Percentiles rank a stretch among this genome's conserved stretches.
Evolutionary conservation across 129 eudicot genomes (phyloP).

Genomic region (Solidago caesia): DNA sequence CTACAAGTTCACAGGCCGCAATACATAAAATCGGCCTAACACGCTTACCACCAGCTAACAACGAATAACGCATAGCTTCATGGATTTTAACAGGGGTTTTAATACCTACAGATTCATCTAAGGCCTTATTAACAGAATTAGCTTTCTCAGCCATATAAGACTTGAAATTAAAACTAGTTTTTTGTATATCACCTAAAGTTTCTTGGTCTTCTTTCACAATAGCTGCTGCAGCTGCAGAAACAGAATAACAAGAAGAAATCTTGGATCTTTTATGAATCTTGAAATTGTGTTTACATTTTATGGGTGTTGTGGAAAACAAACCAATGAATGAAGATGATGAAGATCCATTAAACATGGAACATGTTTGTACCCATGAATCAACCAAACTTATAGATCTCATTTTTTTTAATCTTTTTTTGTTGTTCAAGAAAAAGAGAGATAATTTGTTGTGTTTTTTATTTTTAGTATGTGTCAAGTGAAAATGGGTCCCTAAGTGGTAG

Average conservation of each 20-base stretch:
- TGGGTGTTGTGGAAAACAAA: conserved; percentile 21
- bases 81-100: conserved; percentile 55
- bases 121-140: conserved; percentile 44
- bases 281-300: conserved; percentile 30
- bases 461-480: not conserved
- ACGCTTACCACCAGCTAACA: conserved; percentile 70
- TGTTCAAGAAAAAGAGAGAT: not conserved
- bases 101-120: conserved; percentile 53
- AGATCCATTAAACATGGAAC: conserved; percentile 39
- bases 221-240: conserved; percentile 47
- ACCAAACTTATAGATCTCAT: conserved; percentile 56
- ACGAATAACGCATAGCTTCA: conserved; percentile 66
- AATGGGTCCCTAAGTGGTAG: not conserved
- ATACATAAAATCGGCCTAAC: conserved; percentile 65
- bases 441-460: not conserved
- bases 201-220: conserved; percentile 37
- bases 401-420: conserved; percentile 16
- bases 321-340: conserved; percentile 34
- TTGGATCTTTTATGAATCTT: conserved; percentile 28
- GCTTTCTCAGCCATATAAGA: conserved; percentile 50
- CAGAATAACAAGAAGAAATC: conserved; percentile 13
- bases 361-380: conserved; percentile 52
- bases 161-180: conserved; percentile 50
- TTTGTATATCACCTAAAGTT: not conserved
- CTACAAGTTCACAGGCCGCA: conserved; percentile 79